Conservation (phyloP, 148 eudicot species). For the Salicornia ramosissima region DNA sequence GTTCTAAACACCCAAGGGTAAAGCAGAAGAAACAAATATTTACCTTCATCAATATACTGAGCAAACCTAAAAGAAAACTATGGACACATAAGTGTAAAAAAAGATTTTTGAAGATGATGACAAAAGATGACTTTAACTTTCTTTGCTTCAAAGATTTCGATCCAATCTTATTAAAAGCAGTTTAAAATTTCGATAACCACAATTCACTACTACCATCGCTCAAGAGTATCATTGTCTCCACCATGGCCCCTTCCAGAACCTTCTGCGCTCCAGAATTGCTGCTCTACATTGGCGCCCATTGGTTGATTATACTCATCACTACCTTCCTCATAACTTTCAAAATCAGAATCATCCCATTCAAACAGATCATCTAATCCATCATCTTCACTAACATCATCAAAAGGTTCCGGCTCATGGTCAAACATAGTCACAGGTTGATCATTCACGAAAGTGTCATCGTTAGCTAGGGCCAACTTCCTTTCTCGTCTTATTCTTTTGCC, state of each 20-base stretch:
- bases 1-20: no score
- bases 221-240: slow-evolving; percentile 25
- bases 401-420: slow-evolving; percentile 28
- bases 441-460: neutral
- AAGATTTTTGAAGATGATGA: neutral
- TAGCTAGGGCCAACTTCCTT: slow-evolving; percentile 30
- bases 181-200: slow-evolving; percentile 3
- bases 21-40: no score
- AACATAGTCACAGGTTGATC: slow-evolving; percentile 27
- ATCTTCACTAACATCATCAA: slow-evolving; percentile 27
- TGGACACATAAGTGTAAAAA: neutral
- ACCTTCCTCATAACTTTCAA: slow-evolving; percentile 32
- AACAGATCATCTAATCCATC: slow-evolving; percentile 60
- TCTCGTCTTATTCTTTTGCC: slow-evolving; percentile 73
- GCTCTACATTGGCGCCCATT: slow-evolving; percentile 21
- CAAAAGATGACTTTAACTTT: neutral
- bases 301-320: slow-evolving; percentile 27
- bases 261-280: slow-evolving; percentile 52
- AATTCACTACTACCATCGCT: slow-evolving; percentile 51
- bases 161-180: neutral
- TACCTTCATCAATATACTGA: no score
- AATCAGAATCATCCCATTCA: slow-evolving; percentile 36
- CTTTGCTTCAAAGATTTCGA: neutral
- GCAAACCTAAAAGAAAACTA: no score
- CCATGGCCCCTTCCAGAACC: slow-evolving; percentile 8